phyloP scores from a whole-genome alignment of 1,284 basidiomycete species.

The Polyporus tsugae region DNA sequence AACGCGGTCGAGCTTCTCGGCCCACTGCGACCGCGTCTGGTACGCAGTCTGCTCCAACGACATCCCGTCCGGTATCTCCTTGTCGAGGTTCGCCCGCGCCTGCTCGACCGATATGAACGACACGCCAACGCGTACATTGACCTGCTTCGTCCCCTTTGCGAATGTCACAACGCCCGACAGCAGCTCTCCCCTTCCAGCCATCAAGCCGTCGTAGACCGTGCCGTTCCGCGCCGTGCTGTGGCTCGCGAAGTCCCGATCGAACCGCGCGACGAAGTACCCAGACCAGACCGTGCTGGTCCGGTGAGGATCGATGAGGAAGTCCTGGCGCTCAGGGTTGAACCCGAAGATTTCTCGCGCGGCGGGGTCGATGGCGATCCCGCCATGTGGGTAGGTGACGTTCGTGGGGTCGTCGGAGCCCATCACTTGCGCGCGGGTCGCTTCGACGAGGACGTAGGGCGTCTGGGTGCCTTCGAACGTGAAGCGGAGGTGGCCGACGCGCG shows the following conservation, averaged over 20 bases:
- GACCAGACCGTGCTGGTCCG: conserved; percentile 56
- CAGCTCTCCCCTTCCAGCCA: conserved; percentile 47
- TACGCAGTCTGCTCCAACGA: conserved; percentile 69
- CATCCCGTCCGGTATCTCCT: conserved; percentile 68
- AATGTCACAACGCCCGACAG: conserved; percentile 72
- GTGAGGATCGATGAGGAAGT: conserved; percentile 73
- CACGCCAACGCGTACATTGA: conserved; percentile 76
- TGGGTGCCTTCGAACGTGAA: conserved; percentile 67
- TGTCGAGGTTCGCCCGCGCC: conserved; percentile 69
- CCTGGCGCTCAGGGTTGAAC: conserved; percentile 78
- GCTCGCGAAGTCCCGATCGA: conserved; percentile 57
- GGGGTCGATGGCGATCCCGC: conserved; percentile 60
- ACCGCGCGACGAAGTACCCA: conserved; percentile 83
- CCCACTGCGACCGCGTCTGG: conserved; percentile 70
- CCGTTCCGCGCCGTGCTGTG: conserved; percentile 63
- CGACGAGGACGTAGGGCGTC: conserved; percentile 71
- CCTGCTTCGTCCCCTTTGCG: conserved; percentile 42
- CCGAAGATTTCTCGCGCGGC: conserved; percentile 68
- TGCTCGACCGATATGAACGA: conserved; percentile 84
- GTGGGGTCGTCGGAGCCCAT: conserved; percentile 65
- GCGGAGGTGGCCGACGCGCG: conserved; percentile 79
- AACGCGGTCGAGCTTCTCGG: conserved; percentile 74
- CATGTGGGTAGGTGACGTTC: conserved; percentile 70
- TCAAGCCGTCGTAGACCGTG: conserved; percentile 43
- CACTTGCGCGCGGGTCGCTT: conserved; percentile 72